phyloP scores from a whole-genome alignment of 345 rosid genomes.

The Eutrema yunnanense region DNA sequence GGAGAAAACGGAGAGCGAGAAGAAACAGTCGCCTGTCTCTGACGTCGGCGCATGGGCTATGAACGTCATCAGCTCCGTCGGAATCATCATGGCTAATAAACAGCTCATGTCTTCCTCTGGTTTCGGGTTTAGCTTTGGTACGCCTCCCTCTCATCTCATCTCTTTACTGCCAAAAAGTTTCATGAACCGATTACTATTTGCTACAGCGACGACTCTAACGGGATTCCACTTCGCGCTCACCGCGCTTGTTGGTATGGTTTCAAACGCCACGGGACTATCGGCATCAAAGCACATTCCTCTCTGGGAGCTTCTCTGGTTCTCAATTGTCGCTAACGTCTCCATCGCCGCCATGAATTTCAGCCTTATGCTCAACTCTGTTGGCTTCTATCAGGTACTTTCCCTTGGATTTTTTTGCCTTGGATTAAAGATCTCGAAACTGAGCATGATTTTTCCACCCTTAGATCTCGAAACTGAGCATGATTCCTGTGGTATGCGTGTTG shows the following conservation, averaged over 20 bases:
- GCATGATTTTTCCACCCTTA: conserved; percentile 55
- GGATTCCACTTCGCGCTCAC: conserved; percentile 92
- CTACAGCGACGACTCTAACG: conserved; percentile 76
- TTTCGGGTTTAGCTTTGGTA: conserved; percentile 79
- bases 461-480: conserved; percentile 96
- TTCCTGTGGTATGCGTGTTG: conserved; percentile 92
- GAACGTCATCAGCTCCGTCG: conserved; percentile 90
- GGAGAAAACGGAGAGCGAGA: conserved; percentile 48
- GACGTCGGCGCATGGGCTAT: conserved; percentile 94
- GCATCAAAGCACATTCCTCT: conserved; percentile 71
- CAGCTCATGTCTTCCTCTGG: conserved; percentile 87
- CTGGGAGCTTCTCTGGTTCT: conserved; percentile 99
- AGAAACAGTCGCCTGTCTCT: conserved; percentile 63
- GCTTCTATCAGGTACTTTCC: conserved; percentile 66
- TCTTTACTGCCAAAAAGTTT: background rate
- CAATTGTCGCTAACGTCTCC: conserved; percentile 73
- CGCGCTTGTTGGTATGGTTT: conserved; percentile 77
- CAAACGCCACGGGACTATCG: conserved; percentile 83
- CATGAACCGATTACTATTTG: background rate
- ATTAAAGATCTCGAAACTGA: conserved; percentile 52
- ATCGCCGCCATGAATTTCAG: conserved; percentile 90
- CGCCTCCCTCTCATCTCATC: conserved; percentile 2
- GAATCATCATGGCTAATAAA: conserved; percentile 95
- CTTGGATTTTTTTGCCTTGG: background rate
- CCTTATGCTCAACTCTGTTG: conserved; percentile 94